Conservation (phyloP, 2,329 filamentous ascomycete species). For the Drechslera avenae region DNA sequence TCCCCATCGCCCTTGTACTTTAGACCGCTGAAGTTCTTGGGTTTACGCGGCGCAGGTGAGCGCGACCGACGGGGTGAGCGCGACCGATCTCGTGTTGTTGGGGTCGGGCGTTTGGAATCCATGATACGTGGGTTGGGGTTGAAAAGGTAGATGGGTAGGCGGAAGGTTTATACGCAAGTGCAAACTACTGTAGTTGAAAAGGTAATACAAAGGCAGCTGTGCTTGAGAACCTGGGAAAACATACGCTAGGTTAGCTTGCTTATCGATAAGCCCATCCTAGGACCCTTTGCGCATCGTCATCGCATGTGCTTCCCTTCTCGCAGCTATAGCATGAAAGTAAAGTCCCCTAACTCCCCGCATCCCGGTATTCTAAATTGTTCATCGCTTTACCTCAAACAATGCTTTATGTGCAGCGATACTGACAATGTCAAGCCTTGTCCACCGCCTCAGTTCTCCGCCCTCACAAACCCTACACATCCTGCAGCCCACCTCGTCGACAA, state of each 20-base stretch:
- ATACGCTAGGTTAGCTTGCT: too few species aligned
- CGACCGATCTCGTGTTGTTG: constrained; percentile 28
- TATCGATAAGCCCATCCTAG: too few species aligned
- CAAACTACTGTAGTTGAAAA: too few species aligned
- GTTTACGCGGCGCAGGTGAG: constrained; percentile 18
- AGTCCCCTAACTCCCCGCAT: constrained; percentile 10
- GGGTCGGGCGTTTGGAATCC: constrained; percentile 9
- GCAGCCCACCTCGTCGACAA: constrained; percentile 76
- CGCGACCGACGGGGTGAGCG: constrained; percentile 35
- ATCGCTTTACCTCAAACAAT: constrained; percentile 1
- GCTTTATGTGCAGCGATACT: constrained; percentile 8
- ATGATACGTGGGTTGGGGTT: constrained; percentile 2
- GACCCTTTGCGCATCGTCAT: too few species aligned
- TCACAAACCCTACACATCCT: constrained; percentile 31
- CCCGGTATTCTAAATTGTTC: not conserved
- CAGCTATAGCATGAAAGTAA: not conserved
- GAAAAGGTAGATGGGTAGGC: too few species aligned
- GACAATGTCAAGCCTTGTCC: constrained; percentile 28
- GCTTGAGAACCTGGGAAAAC: too few species aligned
- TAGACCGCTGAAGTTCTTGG: constrained; percentile 58
- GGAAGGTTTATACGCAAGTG: too few species aligned
- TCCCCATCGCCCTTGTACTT: constrained; percentile 58
- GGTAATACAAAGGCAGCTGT: too few species aligned
- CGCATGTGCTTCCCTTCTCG: constrained; percentile 4
- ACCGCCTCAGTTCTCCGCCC: constrained; percentile 36